Percentiles rank a stretch among this genome's conserved stretches.
Conservation (phyloP, 2,329 filamentous ascomycete species). For the Leptosphaerulina australis region DNA sequence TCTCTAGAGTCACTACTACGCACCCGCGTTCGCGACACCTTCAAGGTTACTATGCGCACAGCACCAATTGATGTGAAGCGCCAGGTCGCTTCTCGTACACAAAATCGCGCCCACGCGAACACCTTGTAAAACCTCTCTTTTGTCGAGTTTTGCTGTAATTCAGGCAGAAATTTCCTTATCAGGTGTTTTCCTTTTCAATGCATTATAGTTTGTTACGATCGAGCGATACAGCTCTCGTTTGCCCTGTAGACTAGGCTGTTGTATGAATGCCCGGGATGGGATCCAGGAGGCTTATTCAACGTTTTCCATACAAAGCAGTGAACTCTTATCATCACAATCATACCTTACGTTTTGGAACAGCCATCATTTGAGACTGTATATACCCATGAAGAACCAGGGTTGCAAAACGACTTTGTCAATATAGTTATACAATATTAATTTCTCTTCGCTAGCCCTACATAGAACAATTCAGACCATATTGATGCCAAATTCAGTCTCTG, state of each 20-base stretch:
- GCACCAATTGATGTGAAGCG: constrained; percentile 46
- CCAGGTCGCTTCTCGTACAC: constrained; percentile 39
- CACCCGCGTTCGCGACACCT: constrained; percentile 45
- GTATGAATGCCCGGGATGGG: neutral
- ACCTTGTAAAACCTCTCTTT: constrained; percentile 30
- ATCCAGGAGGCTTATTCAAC: neutral
- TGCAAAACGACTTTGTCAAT: no score
- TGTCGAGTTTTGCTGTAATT: constrained; percentile 9
- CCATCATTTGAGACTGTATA: neutral
- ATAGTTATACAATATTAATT: no score
- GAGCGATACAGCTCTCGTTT: constrained; percentile 11
- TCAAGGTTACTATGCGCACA: constrained; percentile 46
- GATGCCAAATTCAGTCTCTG: neutral
- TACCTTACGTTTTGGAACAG: neutral
- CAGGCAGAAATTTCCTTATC: constrained; percentile 18
- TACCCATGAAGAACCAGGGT: no score
- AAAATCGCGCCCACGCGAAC: constrained; percentile 37
- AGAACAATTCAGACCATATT: neutral
- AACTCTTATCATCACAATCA: neutral
- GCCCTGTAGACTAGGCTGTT: neutral
- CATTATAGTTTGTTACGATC: neutral
- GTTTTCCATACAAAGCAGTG: neutral
- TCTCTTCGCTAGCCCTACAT: no score
- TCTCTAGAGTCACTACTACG: constrained; percentile 42
- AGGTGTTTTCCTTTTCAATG: neutral